Conservation (phyloP, 2,329 filamentous ascomycete species). For the Ilyonectria destructans region DNA sequence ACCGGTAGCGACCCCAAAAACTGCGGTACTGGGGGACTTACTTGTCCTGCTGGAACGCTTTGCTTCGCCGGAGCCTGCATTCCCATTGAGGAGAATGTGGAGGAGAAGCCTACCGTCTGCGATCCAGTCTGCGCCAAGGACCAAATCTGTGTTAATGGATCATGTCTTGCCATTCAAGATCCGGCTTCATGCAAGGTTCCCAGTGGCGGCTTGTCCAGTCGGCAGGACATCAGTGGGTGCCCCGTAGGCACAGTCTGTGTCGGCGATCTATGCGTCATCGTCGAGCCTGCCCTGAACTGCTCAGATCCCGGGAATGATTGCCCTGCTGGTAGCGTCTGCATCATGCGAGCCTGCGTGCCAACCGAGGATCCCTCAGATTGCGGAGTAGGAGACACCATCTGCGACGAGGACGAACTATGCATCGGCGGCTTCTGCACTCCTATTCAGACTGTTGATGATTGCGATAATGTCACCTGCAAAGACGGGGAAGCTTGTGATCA, state of each 20-base stretch:
- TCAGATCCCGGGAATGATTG: background rate
- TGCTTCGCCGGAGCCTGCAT: background rate
- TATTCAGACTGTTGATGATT: background rate
- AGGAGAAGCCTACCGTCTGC: background rate
- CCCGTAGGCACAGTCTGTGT: background rate
- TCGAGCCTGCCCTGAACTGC: background rate
- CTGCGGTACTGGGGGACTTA: background rate
- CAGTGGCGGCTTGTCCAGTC: background rate
- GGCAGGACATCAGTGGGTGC: background rate
- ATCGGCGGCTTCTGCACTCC: background rate
- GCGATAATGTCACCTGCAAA: background rate
- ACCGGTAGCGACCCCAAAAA: background rate
- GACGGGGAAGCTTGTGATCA: background rate
- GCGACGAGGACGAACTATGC: background rate
- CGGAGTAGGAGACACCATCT: background rate
- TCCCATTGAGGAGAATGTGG: background rate
- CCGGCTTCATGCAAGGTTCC: background rate
- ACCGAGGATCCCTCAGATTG: background rate
- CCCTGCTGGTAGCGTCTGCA: background rate
- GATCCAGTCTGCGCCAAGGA: background rate
- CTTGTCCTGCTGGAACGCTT: background rate
- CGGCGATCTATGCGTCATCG: background rate
- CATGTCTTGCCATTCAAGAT: background rate
- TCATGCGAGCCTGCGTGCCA: background rate
- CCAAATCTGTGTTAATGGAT: background rate